A percentile compares a stretch with the other conserved stretches of the same genome.
Evolutionary conservation across 108 stramenopile genomes (phyloP).

Genomic region (Epithemia pelagica): DNA sequence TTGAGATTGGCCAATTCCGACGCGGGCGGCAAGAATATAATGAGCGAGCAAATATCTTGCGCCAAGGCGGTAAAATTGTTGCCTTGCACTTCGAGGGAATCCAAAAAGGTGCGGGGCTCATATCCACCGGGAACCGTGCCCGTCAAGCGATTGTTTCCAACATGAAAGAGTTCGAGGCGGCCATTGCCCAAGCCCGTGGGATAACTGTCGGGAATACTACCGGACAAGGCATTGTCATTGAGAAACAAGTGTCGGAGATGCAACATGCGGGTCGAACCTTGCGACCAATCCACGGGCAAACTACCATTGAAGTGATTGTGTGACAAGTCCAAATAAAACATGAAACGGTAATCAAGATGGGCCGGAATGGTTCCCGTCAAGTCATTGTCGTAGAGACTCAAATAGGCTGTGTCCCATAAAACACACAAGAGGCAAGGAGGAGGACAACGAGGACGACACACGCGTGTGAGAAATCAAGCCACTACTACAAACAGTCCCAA

Average conservation of each 20-base stretch:
- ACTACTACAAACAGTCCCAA: neutral
- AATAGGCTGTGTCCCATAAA: constrained; percentile 17
- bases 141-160: constrained; percentile 36
- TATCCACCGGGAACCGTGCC: constrained; percentile 27
- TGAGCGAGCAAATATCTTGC: constrained; percentile 19
- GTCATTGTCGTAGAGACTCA: constrained; percentile 27
- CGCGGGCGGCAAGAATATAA: constrained; percentile 7
- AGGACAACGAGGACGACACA: neutral
- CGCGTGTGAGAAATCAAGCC: neutral
- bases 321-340: constrained; percentile 37
- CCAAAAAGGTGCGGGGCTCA: constrained; percentile 10
- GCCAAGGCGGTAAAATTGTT: constrained; percentile 23
- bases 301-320: constrained; percentile 34
- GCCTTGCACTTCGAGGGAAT: constrained; percentile 16
- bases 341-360: constrained; percentile 11
- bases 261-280: constrained; percentile 11
- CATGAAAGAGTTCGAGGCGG: constrained; percentile 18
- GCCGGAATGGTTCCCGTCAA: constrained; percentile 32
- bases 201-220: constrained; percentile 27
- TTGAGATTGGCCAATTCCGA: constrained; percentile 36
- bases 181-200: constrained; percentile 36
- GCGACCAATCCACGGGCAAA: constrained; percentile 25
- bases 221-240: constrained; percentile 38
- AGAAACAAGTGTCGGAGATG: constrained; percentile 31
- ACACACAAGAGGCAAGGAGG: neutral